Evolutionary conservation across 495 filamentous ascomycete genomes (phyloP).

Genomic region (Viridothelium virens): DNA sequence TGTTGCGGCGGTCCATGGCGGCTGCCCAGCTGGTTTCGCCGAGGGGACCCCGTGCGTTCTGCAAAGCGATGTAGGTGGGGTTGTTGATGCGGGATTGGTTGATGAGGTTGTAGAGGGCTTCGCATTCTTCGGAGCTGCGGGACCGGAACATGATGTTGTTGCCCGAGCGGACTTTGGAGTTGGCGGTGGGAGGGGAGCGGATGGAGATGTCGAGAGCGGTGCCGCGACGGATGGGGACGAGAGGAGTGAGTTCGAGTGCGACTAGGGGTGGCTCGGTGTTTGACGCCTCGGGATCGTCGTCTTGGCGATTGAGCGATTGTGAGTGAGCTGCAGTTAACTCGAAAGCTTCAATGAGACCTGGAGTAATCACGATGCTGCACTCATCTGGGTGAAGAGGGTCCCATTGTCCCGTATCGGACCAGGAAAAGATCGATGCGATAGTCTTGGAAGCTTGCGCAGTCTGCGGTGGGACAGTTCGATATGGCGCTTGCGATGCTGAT

Average conservation of each 20-base stretch:
- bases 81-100: constrained; percentile 80
- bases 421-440: constrained; percentile 73
- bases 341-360: constrained; percentile 80
- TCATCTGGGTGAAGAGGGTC: constrained; percentile 65
- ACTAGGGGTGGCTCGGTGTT: constrained; percentile 52
- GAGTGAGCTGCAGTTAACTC: constrained; percentile 50
- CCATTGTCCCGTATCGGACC: constrained; percentile 78
- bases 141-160: constrained; percentile 87
- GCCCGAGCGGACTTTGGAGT: constrained; percentile 61
- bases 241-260: constrained; percentile 74
- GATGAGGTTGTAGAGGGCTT: constrained; percentile 70
- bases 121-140: constrained; percentile 65
- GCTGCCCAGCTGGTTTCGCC: constrained; percentile 36
- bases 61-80: constrained; percentile 76
- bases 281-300: constrained; percentile 36
- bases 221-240: constrained; percentile 78
- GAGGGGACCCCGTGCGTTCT: constrained; percentile 49
- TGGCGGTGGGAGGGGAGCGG: constrained; percentile 65
- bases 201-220: constrained; percentile 92
- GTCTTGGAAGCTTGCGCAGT: constrained; percentile 53
- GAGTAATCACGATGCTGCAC: constrained; percentile 71
- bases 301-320: constrained; percentile 31
- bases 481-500: constrained; percentile 63
- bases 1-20: constrained; percentile 38
- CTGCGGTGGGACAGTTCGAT: constrained; percentile 49